These are phyloP conservation scores for Schizophyllum amplum DNA, from an alignment of 1,284 basidiomycete species.

Conservation along the genomic window DNA sequence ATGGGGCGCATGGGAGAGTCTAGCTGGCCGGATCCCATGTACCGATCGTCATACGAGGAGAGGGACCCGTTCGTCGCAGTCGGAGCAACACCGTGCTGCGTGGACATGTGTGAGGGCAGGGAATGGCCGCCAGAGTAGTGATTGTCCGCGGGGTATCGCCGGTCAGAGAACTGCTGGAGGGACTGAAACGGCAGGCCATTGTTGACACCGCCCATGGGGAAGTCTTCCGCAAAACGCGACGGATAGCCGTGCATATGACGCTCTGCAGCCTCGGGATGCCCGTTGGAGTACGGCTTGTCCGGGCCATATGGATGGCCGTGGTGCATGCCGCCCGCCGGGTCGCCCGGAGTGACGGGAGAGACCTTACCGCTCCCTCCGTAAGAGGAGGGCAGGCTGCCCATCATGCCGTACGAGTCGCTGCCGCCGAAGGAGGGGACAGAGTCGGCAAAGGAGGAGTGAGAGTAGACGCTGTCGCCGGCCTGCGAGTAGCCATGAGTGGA, in stretches of 20 bases:
- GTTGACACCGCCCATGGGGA: constrained; percentile 39
- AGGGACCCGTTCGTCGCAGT: constrained; percentile 57
- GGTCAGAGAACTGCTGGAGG: constrained; percentile 50
- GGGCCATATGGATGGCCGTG: constrained; percentile 46
- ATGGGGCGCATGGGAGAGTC: constrained; percentile 42
- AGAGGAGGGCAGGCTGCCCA: constrained; percentile 49
- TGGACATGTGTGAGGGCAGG: constrained; percentile 28
- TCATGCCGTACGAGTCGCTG: constrained; percentile 53
- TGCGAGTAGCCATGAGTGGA: constrained; percentile 35
- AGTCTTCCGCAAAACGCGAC: constrained; percentile 47
- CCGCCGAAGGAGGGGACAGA: constrained; percentile 47
- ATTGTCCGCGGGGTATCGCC: constrained; percentile 40
- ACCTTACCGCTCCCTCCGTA: constrained; percentile 61
- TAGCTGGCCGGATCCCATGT: constrained; percentile 40
- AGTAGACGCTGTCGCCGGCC: constrained; percentile 47
- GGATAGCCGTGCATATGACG: constrained; percentile 18
- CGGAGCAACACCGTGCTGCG: constrained; percentile 58
- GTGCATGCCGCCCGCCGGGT: constrained; percentile 48
- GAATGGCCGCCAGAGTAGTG: constrained; percentile 34
- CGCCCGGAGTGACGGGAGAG: constrained; percentile 64
- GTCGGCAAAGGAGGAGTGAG: constrained; percentile 50
- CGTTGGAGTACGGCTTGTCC: constrained; percentile 40
- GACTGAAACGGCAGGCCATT: constrained; percentile 35
- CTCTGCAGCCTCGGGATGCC: constrained; percentile 51
- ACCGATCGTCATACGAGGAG: constrained; percentile 44